Evolutionary conservation across 805 yeast species (phyloP).

Genomic region (Pichia manshurica): DNA sequence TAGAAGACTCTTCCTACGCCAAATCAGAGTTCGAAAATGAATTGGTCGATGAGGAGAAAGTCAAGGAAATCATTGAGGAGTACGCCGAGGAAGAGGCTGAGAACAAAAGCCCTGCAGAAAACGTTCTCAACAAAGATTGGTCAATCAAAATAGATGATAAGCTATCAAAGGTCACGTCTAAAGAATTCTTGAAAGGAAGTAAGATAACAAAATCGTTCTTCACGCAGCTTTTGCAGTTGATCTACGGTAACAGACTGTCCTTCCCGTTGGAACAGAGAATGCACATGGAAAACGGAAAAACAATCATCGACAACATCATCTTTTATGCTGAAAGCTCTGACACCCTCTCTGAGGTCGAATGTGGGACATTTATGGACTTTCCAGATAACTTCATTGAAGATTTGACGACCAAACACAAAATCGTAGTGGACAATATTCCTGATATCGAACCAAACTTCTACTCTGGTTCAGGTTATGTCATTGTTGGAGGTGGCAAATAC

Average conservation of each 20-base stretch:
- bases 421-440: conserved; percentile 44
- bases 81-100: not conserved
- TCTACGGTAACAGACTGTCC: conserved; percentile 26
- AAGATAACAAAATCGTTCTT: conserved; percentile 27
- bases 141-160: conserved; percentile 22
- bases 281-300: conserved; percentile 21
- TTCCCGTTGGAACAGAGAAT: conserved; percentile 30
- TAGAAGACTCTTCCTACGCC: conserved; percentile 4
- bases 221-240: conserved; percentile 25
- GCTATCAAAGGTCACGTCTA: conserved; percentile 20
- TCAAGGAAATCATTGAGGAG: conserved; percentile 1
- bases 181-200: conserved; percentile 25
- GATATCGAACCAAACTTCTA: conserved; percentile 25
- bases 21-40: conserved; percentile 2
- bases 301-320: conserved; percentile 17
- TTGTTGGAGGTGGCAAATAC: conserved; percentile 41
- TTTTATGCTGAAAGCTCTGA: conserved; percentile 10
- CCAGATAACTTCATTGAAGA: conserved; percentile 37
- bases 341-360: conserved; percentile 10
- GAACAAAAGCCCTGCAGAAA: conserved; percentile 16
- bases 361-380: conserved; percentile 15
- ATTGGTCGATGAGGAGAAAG: not conserved
- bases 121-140: conserved; percentile 23
- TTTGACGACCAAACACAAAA: conserved; percentile 42
- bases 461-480: conserved; percentile 31